Evolutionary conservation across 164 flowering plant species (phyloP).

Genomic region (Nymphaea thermarum): DNA sequence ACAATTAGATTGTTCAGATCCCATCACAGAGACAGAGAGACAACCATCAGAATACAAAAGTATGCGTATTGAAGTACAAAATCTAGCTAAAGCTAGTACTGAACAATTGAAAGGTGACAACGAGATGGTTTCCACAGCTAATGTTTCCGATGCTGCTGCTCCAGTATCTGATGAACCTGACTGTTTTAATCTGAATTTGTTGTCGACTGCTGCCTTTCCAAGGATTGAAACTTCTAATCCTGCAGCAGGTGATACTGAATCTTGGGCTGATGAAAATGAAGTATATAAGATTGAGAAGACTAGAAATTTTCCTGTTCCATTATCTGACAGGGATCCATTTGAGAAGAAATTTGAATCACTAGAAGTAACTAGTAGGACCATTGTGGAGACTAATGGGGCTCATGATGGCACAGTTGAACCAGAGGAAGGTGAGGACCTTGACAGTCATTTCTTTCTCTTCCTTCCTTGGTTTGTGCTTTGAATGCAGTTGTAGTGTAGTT

Average conservation of each 20-base stretch:
- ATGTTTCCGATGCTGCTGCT: not conserved
- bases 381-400: not conserved
- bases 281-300: conserved; percentile 21
- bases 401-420: not conserved
- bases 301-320: conserved; percentile 36
- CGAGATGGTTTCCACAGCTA: not conserved
- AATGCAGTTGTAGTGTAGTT: too few relatives aligned
- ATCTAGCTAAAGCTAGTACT: conserved; percentile 1
- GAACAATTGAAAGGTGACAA: not conserved
- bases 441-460: too few relatives aligned
- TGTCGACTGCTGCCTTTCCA: not conserved
- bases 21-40: conserved; percentile 27
- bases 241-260: conserved; percentile 9
- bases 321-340: conserved; percentile 26
- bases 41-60: conserved; percentile 23
- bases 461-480: too few relatives aligned
- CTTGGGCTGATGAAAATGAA: conserved; percentile 2
- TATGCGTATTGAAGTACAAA: conserved; percentile 9
- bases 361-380: not conserved
- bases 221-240: not conserved
- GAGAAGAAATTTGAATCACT: not conserved
- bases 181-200: too few relatives aligned
- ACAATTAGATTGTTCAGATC: conserved; percentile 21
- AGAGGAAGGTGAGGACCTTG: not conserved
- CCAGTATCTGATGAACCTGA: not conserved